Conservation (phyloP, 352 stramenopile genomes). For the Phytophthora rubi region DNA sequence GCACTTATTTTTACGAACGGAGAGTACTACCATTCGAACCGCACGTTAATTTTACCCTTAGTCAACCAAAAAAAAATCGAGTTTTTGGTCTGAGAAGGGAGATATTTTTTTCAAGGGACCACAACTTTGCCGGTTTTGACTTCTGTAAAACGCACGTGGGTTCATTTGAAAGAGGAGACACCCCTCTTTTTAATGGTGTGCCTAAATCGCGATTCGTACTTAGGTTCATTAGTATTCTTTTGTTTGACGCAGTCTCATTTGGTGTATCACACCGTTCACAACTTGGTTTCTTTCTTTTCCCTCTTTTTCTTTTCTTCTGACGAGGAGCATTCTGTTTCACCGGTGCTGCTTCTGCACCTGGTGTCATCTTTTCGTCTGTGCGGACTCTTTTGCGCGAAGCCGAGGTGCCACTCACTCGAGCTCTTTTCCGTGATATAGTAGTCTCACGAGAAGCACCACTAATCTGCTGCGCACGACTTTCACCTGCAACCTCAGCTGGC, state of each 20-base stretch:
- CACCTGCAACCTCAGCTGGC: conserved; percentile 3
- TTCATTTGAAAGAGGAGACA: no score
- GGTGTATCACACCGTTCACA: background rate
- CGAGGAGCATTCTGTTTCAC: background rate
- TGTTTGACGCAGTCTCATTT: background rate
- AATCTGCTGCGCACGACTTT: background rate
- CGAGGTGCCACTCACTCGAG: background rate
- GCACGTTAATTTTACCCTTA: no score
- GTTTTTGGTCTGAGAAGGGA: no score
- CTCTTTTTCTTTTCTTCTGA: background rate
- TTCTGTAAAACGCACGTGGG: no score
- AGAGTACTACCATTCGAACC: no score
- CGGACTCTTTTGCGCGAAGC: background rate
- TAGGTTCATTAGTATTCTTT: no score
- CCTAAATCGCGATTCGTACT: no score
- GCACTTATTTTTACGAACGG: no score
- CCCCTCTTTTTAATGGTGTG: no score
- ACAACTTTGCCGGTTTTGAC: no score
- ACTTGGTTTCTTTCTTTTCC: background rate
- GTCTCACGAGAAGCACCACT: background rate
- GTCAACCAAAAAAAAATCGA: no score
- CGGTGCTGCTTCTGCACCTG: background rate
- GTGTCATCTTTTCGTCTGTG: background rate
- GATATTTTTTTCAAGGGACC: no score
- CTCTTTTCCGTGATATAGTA: background rate